Conservation (phyloP, 2,329 filamentous ascomycete genomes). For the Botryotinia convoluta region DNA sequence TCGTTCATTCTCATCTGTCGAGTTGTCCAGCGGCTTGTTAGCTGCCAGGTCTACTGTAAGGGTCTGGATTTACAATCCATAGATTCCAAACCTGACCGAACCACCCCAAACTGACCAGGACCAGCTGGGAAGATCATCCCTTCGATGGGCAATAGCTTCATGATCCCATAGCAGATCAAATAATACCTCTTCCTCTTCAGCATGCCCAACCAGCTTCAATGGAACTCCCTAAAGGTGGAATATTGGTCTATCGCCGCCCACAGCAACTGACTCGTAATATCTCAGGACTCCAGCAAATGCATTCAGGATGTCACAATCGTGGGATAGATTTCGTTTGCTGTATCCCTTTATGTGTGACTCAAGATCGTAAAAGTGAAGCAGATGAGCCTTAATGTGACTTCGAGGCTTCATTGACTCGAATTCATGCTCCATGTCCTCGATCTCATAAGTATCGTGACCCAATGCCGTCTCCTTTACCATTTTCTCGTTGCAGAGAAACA, state of each 20-base stretch:
- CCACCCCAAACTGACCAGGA: not conserved
- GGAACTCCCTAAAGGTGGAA: not conserved
- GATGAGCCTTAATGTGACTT: accelerated
- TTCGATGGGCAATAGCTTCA: not conserved
- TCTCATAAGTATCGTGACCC: accelerated
- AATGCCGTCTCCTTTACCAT: accelerated
- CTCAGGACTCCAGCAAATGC: not conserved
- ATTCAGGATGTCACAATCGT: not conserved
- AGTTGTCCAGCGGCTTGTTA: not conserved
- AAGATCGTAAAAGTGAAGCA: accelerated
- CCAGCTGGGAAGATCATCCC: not conserved
- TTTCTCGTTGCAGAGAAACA: not conserved
- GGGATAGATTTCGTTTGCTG: not conserved
- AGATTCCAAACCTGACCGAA: no score
- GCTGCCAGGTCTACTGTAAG: no score
- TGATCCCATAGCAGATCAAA: not conserved
- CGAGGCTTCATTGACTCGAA: not conserved
- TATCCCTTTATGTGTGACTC: not conserved
- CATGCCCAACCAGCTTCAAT: not conserved
- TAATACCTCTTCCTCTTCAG: accelerated
- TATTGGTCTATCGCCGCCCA: accelerated
- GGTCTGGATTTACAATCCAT: not conserved
- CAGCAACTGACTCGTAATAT: not conserved
- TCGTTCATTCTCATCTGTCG: not conserved
- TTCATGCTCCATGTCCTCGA: accelerated